Base-by-base conservation (phyloP, 2,329 filamentous ascomycete genomes). In the Aotearoamyces nothofagi region DNA sequence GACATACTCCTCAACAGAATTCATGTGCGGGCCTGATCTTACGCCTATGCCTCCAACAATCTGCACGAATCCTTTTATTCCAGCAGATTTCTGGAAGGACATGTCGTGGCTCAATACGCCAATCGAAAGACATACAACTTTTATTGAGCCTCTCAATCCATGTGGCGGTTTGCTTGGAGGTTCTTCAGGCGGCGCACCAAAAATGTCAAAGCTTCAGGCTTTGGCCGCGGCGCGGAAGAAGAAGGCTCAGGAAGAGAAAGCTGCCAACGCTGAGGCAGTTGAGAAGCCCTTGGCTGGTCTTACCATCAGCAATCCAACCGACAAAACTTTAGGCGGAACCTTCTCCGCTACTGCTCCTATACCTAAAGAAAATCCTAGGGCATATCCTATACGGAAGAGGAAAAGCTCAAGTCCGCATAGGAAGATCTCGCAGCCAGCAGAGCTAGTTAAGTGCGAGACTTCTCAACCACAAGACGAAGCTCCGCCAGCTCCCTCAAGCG, bases 151-250 rank as follows among this genome's bases (percentile, higher is more conserved):
- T 52, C 33, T 66, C 19, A 56, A 56, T 37, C 72, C 66, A 30
- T 59, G 57, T 26, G 68, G 74, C 11, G 78, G 83, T 2, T 60
- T 98, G 0, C 54, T 93, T 3, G 92, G 90, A 16, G 92, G 90
- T 17, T 68, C 72, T 6, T 65, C 71, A 2, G 66, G 69, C 26
- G 56, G 56, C 9, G 46, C 58, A n/a, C 64, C 69, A 3, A 90
- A 86, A 46, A 65, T 80, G 53, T 92, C 87, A 4, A 98, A 98
- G 46, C 61, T 98, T 25, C 87, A 92, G 43, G 83, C 83, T 26
- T 60, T 98, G 23, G 86, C 87, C 29, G 83, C 83, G 17, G 78
- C 81, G 30, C 68, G 84, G 15, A 86, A 84, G 50, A 86, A 81
- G 54, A 92, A 84, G 52, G 74, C 73, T 9, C 74, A 73, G 16